Percentiles rank a stretch among this genome's conserved stretches.
Conservation (phyloP, 2,329 filamentous ascomycete genomes). For the Talaromyces sp. region DNA sequence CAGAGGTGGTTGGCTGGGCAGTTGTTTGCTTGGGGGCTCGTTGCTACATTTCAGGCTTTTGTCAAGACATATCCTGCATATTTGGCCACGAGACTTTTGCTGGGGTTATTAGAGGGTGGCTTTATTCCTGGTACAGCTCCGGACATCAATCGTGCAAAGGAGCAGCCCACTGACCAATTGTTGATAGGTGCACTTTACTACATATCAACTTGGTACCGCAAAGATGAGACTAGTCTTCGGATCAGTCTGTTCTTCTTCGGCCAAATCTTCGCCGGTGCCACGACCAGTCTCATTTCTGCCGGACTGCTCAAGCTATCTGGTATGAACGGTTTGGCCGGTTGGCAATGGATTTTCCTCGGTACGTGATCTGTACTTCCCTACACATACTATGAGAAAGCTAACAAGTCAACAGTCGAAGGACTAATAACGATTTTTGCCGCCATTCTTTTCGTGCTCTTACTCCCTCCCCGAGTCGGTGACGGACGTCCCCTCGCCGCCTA, state of each 20-base stretch:
- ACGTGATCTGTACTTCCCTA: not conserved
- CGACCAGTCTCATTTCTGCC: constrained; percentile 36
- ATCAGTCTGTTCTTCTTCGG: constrained; percentile 56
- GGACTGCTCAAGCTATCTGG: constrained; percentile 50
- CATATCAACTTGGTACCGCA: constrained; percentile 55
- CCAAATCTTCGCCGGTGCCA: constrained; percentile 50
- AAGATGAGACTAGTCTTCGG: constrained; percentile 50
- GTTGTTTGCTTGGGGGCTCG: constrained; percentile 52
- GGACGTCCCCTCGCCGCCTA: constrained; percentile 33
- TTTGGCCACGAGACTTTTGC: constrained; percentile 50
- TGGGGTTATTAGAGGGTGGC: constrained; percentile 53
- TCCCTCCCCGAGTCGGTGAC: constrained; percentile 39
- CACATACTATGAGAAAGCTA: no score
- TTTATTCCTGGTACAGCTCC: constrained; percentile 50
- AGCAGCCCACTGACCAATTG: no score
- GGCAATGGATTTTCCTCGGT: constrained; percentile 55
- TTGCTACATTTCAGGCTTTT: constrained; percentile 55
- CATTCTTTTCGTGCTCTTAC: constrained; percentile 39
- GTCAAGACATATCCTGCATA: constrained; percentile 47
- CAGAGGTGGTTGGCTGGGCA: constrained; percentile 54
- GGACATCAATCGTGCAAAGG: not conserved
- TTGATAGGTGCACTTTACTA: constrained; percentile 36
- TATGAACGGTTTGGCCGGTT: constrained; percentile 48
- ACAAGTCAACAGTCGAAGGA: constrained; percentile 43
- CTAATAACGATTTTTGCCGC: constrained; percentile 46